Conservation (phyloP, 495 filamentous ascomycete genomes). For the Penicillium chermesinum region DNA sequence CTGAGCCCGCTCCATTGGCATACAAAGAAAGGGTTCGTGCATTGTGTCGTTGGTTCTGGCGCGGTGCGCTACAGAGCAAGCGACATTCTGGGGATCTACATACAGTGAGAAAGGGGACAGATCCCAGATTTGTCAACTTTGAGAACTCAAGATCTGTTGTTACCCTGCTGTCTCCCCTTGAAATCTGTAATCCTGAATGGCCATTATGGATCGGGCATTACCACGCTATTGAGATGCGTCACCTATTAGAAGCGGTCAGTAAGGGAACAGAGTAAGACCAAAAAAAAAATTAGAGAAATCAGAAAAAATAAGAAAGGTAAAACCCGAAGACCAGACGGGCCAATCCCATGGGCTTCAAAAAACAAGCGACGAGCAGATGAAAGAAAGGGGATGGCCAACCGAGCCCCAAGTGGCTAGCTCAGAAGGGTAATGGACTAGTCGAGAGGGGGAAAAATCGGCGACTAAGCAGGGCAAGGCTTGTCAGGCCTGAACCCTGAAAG, state of each 20-base stretch:
- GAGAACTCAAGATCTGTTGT: too few species aligned
- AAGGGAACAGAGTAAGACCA: not conserved
- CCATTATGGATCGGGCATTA: conserved; percentile 55
- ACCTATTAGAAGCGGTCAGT: conserved; percentile 44
- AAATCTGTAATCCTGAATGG: not conserved
- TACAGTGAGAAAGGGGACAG: too few species aligned
- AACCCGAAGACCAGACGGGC: conserved; percentile 5
- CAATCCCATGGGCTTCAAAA: conserved; percentile 20
- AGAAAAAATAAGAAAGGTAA: conserved; percentile 1
- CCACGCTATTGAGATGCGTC: conserved; percentile 56
- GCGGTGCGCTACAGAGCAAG: not conserved
- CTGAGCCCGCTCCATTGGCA: not conserved
- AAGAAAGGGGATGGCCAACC: conserved; percentile 8
- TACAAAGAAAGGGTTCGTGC: not conserved
- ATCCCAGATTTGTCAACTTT: too few species aligned
- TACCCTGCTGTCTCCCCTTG: too few species aligned
- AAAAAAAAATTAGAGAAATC: not conserved
- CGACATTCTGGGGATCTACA: not conserved
- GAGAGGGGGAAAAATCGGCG: conserved; percentile 29
- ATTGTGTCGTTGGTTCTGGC: not conserved
- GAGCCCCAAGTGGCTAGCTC: conserved; percentile 24
- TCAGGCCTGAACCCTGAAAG: conserved; percentile 26
- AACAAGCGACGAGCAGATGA: not conserved
- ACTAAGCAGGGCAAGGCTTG: too few species aligned
- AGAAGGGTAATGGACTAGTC: conserved; percentile 25